These are phyloP conservation scores for Flagelloscypha sp. DNA, from an alignment of 768 basidiomycete species.

Conservation along the genomic window DNA sequence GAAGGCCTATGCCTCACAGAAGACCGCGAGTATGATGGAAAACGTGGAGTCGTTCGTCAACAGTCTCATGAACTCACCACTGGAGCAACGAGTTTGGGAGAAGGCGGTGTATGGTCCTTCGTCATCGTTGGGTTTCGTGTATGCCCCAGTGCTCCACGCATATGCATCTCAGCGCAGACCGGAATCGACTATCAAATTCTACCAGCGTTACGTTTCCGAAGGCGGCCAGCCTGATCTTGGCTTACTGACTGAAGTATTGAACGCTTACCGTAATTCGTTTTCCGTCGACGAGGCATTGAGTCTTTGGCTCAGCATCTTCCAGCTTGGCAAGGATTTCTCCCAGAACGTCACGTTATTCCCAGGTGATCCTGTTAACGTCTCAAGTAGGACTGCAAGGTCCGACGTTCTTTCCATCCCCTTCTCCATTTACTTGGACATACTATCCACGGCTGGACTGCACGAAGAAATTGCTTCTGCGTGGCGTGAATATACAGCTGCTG, in stretches of 20 bases:
- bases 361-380: constrained; percentile 2
- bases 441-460: constrained; percentile 59
- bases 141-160: constrained; percentile 50
- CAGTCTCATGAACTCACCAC: constrained; percentile 32
- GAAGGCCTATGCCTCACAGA: constrained; percentile 45
- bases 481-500: constrained; percentile 49
- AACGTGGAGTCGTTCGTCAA: constrained; percentile 62
- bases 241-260: constrained; percentile 57
- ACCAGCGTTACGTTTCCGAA: constrained; percentile 39
- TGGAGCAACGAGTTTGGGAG: constrained; percentile 30
- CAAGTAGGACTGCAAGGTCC: constrained; percentile 20
- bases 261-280: constrained; percentile 56
- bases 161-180: constrained; percentile 37
- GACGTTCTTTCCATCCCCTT: constrained; percentile 68
- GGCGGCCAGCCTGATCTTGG: constrained; percentile 54
- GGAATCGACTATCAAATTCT: no score
- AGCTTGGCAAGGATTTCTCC: constrained; percentile 41
- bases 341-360: constrained; percentile 23
- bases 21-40: constrained; percentile 38
- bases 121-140: constrained; percentile 45
- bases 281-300: constrained; percentile 46
- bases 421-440: constrained; percentile 71
- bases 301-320: constrained; percentile 64
- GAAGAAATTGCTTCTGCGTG: constrained; percentile 56
- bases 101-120: constrained; percentile 27